Evolutionary conservation across 2,329 filamentous ascomycete genomes (phyloP).

Genomic region (Alternaria ethzedia): DNA sequence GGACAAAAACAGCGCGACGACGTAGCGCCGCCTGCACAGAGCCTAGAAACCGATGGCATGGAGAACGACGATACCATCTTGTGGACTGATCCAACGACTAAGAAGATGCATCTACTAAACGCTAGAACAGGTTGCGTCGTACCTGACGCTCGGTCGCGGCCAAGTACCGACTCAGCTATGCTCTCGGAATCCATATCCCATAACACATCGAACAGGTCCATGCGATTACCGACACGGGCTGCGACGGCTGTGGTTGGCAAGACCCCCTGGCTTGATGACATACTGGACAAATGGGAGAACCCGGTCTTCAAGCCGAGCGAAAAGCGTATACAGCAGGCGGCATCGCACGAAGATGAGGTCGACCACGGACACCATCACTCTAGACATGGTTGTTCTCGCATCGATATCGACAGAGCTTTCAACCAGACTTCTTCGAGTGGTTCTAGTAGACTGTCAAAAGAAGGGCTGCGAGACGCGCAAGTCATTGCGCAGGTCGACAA

Average conservation of each 20-base stretch:
- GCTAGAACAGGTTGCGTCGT: slow-evolving; percentile 60
- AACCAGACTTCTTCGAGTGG: slow-evolving; percentile 29
- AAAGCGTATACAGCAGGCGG: slow-evolving; percentile 50
- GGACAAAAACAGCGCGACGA: neutral
- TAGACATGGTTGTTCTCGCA: slow-evolving; percentile 15
- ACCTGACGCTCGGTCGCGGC: slow-evolving; percentile 17
- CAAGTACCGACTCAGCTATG: slow-evolving; percentile 9
- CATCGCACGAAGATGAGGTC: slow-evolving; percentile 23
- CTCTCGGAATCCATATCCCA: slow-evolving; percentile 12
- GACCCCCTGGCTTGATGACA: slow-evolving; percentile 63
- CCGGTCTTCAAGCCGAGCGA: slow-evolving; percentile 70
- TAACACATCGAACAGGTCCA: slow-evolving; percentile 30
- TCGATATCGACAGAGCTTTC: slow-evolving; percentile 26
- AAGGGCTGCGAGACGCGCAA: slow-evolving; percentile 57
- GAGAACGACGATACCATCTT: slow-evolving; percentile 48
- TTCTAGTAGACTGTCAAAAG: slow-evolving; percentile 63
- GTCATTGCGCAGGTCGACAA: slow-evolving; percentile 84
- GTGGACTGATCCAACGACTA: slow-evolving; percentile 70
- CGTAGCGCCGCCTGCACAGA: neutral
- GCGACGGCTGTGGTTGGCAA: slow-evolving; percentile 10
- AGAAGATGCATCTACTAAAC: slow-evolving; percentile 60
- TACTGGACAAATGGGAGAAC: slow-evolving; percentile 75
- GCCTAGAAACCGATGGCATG: neutral
- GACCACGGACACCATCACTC: neutral
- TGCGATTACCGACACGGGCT: slow-evolving; percentile 39